Conservation (phyloP, 176 grass and related monocot species). For the Carex pumila region DNA sequence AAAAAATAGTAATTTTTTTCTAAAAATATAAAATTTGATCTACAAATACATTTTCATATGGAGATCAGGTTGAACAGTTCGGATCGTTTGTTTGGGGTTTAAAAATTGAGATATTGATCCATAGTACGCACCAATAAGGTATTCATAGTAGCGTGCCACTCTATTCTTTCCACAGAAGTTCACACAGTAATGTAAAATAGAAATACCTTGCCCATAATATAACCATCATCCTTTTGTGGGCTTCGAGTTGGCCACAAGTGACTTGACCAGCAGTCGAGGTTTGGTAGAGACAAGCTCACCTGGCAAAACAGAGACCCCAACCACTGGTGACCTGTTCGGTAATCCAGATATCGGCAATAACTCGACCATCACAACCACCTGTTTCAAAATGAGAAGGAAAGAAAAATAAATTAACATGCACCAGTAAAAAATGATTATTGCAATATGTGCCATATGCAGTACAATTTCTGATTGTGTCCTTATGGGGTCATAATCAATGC, state of each 20-base stretch:
- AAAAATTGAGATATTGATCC: too few species aligned
- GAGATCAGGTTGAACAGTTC: too few species aligned
- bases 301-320: constrained; percentile 52
- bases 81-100: too few species aligned
- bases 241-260: constrained; percentile 54
- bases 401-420: neutral
- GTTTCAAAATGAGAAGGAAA: constrained; percentile 3
- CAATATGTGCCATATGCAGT: neutral
- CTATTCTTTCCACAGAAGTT: neutral
- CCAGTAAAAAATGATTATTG: neutral
- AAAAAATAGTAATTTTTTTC: too few species aligned
- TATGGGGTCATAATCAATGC: neutral
- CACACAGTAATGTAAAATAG: neutral
- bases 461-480: neutral
- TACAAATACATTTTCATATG: too few species aligned
- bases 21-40: too few species aligned
- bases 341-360: constrained; percentile 62
- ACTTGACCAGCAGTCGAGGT: constrained; percentile 45
- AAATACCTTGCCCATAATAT: neutral
- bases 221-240: constrained; percentile 24
- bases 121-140: too few species aligned
- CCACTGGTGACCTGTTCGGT: constrained; percentile 52
- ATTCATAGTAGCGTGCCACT: too few species aligned
- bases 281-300: constrained; percentile 50
- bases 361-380: constrained; percentile 80